These are phyloP conservation scores for Biscogniauxia sp. DNA, from an alignment of 2,329 filamentous ascomycete species.

Conservation along the genomic window DNA sequence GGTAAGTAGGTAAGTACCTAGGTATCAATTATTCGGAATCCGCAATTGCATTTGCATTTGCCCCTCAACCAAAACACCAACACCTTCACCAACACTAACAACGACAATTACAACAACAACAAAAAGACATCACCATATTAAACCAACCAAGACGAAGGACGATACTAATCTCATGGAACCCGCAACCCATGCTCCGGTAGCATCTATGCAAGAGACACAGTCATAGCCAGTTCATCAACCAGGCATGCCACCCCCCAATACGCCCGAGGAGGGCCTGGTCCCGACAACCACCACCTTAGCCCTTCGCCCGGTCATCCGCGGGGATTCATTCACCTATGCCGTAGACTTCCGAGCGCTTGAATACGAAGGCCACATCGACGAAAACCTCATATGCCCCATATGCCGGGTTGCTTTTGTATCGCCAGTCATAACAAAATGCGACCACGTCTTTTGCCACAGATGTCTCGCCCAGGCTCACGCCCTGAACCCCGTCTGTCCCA, in stretches of 20 bases:
- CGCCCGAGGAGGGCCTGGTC: conserved; percentile 33
- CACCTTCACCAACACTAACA: neutral
- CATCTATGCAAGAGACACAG: conserved; percentile 5
- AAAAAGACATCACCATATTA: neutral
- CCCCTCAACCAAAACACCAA: neutral
- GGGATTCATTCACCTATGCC: conserved; percentile 13
- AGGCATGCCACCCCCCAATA: conserved; percentile 36
- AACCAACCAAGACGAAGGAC: neutral
- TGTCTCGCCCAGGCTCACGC: conserved; percentile 50
- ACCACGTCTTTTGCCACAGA: conserved; percentile 62
- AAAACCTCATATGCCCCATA: conserved; percentile 51
- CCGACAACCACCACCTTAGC: conserved; percentile 24
- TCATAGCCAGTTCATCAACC: neutral
- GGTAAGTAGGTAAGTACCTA: no score
- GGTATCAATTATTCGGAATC: neutral
- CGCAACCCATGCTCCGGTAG: conserved; percentile 4
- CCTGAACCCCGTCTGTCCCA: conserved; percentile 49
- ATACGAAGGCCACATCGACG: conserved; percentile 43
- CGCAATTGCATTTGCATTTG: neutral
- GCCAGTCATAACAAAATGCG: conserved; percentile 60
- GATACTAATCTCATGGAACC: conserved; percentile 7
- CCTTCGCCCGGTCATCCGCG: conserved; percentile 23
- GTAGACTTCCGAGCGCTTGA: conserved; percentile 46
- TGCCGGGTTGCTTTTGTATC: conserved; percentile 61
- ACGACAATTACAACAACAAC: neutral